Percentiles rank a stretch among this genome's conserved stretches.
These are phyloP conservation scores for Penicillium griseofulvum DNA, from an alignment of 2,329 filamentous ascomycete species.

Conservation along the genomic window DNA sequence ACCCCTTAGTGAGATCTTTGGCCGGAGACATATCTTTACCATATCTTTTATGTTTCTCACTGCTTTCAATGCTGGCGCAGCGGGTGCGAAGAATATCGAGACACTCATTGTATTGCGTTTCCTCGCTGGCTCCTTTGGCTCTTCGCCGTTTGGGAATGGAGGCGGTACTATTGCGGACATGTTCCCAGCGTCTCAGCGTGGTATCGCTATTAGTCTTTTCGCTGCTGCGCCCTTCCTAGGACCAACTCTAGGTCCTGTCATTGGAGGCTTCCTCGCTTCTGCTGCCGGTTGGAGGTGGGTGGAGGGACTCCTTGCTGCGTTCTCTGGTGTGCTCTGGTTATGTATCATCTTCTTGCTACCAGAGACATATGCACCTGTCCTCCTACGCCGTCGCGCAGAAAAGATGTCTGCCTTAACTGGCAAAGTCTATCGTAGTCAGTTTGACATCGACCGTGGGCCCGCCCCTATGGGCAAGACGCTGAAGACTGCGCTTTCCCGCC, in stretches of 20 bases:
- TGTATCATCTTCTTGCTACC: slow-evolving; percentile 21
- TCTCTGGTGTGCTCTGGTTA: slow-evolving; percentile 31
- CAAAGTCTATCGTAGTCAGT: slow-evolving; percentile 25
- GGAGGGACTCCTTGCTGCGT: slow-evolving; percentile 29
- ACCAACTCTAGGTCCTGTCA: slow-evolving; percentile 28
- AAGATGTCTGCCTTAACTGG: slow-evolving; percentile 27
- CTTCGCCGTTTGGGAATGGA: slow-evolving; percentile 49
- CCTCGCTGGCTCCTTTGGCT: slow-evolving; percentile 60
- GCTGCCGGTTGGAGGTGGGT: slow-evolving; percentile 33
- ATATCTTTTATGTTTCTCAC: slow-evolving; percentile 53
- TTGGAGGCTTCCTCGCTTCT: slow-evolving; percentile 31
- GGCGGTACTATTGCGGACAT: slow-evolving; percentile 57
- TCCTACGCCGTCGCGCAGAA: slow-evolving; percentile 29
- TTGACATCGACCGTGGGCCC: slow-evolving; percentile 27
- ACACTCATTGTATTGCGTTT: slow-evolving; percentile 63
- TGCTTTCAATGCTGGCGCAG: slow-evolving; percentile 59
- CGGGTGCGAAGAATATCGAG: slow-evolving; percentile 55
- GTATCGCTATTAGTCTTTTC: slow-evolving; percentile 61
- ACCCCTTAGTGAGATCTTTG: slow-evolving; percentile 63
- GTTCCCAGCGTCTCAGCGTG: slow-evolving; percentile 53
- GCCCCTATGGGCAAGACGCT: slow-evolving; percentile 21
- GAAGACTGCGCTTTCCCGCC: slow-evolving; percentile 26
- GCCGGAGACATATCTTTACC: slow-evolving; percentile 45
- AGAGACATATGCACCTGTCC: slow-evolving; percentile 32
- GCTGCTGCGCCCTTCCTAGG: slow-evolving; percentile 65